A percentile compares a stretch with the other conserved stretches of the same genome.
Conservation (phyloP, 2,329 filamentous ascomycete genomes). For the Xylariaceae sp. region DNA sequence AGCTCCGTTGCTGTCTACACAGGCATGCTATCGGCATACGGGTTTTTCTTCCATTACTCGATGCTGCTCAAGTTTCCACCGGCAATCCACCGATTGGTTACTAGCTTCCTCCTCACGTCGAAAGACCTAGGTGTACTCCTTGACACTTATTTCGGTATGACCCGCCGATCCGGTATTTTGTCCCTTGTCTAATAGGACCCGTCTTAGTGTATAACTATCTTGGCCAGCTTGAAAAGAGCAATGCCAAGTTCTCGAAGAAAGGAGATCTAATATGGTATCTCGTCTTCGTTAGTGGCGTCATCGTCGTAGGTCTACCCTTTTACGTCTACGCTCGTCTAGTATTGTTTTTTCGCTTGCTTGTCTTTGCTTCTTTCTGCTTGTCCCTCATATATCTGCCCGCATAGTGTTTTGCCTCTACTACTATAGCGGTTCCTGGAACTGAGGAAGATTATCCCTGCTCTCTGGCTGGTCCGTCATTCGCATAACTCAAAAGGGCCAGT, state of each 20-base stretch:
- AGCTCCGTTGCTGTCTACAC: conserved; percentile 60
- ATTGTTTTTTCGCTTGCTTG: conserved; percentile 6
- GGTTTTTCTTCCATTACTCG: conserved; percentile 52
- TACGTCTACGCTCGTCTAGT: conserved; percentile 17
- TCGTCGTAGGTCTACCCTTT: conserved; percentile 64
- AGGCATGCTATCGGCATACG: conserved; percentile 47
- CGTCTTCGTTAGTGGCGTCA: conserved; percentile 64
- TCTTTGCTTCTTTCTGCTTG: conserved; percentile 31
- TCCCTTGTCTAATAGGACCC: conserved; percentile 10
- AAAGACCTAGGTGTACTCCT: conserved; percentile 54
- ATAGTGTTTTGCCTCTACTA: conserved; percentile 60
- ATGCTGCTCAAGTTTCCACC: conserved; percentile 53
- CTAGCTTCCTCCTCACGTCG: conserved; percentile 41
- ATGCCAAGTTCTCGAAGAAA: conserved; percentile 66
- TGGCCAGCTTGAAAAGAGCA: conserved; percentile 67
- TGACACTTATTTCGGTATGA: conserved; percentile 66
- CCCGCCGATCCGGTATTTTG: neutral
- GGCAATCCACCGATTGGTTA: conserved; percentile 42
- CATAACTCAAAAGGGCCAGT: conserved; percentile 56
- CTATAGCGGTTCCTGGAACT: conserved; percentile 80
- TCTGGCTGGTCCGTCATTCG: conserved; percentile 61
- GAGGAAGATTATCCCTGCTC: conserved; percentile 76
- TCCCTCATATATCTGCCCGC: conserved; percentile 71
- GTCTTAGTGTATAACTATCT: conserved; percentile 67
- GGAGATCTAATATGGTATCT: conserved; percentile 81